phyloP scores from a whole-genome alignment of 257 asterid genomes.

The Solanum chiquidenum region DNA sequence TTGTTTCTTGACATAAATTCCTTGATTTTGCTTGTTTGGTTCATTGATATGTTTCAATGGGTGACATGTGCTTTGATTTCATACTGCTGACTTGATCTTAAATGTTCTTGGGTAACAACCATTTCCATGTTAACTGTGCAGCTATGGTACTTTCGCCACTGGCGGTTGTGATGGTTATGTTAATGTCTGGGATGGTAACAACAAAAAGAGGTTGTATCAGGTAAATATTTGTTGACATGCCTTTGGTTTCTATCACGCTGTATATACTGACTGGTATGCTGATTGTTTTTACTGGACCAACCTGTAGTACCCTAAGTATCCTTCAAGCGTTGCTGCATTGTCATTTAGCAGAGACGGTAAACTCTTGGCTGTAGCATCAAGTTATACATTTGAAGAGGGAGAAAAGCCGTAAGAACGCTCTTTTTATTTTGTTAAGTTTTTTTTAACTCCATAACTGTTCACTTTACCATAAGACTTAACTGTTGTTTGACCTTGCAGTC shows the following conservation, averaged over 20 bases:
- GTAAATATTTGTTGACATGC: constrained; percentile 22
- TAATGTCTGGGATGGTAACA: constrained; percentile 95
- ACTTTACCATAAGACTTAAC: neutral
- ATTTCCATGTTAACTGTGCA: constrained; percentile 18
- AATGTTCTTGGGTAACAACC: neutral
- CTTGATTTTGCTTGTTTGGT: neutral
- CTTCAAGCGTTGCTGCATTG: constrained; percentile 71
- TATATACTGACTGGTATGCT: neutral
- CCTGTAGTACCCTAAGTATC: constrained; percentile 73
- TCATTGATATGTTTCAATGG: neutral
- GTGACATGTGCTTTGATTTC: neutral
- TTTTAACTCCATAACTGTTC: neutral
- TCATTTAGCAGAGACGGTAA: constrained; percentile 91
- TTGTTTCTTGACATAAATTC: neutral
- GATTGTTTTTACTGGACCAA: constrained; percentile 1
- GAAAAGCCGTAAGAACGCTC: constrained; percentile 50
- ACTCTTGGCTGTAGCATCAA: constrained; percentile 81
- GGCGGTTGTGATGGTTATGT: constrained; percentile 96
- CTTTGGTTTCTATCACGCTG: neutral
- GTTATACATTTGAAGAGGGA: constrained; percentile 92
- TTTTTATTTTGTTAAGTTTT: neutral
- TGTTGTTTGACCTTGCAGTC: constrained; percentile 36
- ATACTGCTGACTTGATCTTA: neutral
- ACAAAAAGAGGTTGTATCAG: constrained; percentile 91
- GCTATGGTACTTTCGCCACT: constrained; percentile 87